Evolutionary conservation across 108 stramenopile genomes (phyloP).

Genomic region (Fragilaria crotonensis): DNA sequence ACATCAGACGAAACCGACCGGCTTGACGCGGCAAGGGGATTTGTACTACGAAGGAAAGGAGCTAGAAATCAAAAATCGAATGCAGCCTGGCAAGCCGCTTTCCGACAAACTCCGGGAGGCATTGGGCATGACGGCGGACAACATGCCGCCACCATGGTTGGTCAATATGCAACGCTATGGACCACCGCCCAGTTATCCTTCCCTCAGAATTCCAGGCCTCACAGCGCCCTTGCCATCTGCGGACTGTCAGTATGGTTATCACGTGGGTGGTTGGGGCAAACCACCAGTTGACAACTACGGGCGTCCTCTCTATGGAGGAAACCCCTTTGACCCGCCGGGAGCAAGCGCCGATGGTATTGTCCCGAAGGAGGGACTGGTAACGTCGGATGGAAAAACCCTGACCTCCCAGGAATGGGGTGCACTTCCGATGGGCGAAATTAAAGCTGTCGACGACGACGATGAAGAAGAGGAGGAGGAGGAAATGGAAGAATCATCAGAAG

Average conservation of each 20-base stretch:
- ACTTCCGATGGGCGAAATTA: slow-evolving; percentile 47
- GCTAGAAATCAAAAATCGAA: slow-evolving; percentile 69
- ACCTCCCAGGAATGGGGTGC: slow-evolving; percentile 73
- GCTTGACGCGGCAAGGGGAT: slow-evolving; percentile 81
- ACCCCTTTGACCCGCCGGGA: slow-evolving; percentile 76
- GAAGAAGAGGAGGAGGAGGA: slow-evolving; percentile 69
- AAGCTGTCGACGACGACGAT: slow-evolving; percentile 45
- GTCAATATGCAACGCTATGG: slow-evolving; percentile 99
- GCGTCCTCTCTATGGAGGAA: slow-evolving; percentile 87
- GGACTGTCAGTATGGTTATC: slow-evolving; percentile 90
- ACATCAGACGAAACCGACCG: slow-evolving; percentile 91
- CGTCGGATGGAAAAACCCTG: slow-evolving; percentile 72
- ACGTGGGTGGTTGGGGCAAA: slow-evolving; percentile 97
- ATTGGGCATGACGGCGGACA: slow-evolving; percentile 77
- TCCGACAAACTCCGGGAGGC: slow-evolving; percentile 72
- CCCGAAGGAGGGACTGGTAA: slow-evolving; percentile 29
- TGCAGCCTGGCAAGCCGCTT: slow-evolving; percentile 59
- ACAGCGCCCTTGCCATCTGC: slow-evolving; percentile 93
- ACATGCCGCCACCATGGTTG: slow-evolving; percentile 96
- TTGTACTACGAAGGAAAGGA: slow-evolving; percentile 98
- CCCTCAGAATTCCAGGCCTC: slow-evolving; percentile 89
- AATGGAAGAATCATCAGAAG: slow-evolving; percentile 26
- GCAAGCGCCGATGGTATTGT: slow-evolving; percentile 18
- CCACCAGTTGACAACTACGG: slow-evolving; percentile 95
- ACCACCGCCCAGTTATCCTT: slow-evolving; percentile 92